Evolutionary conservation across 352 stramenopile species (phyloP), one percentile per base, ranked within the genome.

Genomic region (Phytopythium vexans): DNA sequence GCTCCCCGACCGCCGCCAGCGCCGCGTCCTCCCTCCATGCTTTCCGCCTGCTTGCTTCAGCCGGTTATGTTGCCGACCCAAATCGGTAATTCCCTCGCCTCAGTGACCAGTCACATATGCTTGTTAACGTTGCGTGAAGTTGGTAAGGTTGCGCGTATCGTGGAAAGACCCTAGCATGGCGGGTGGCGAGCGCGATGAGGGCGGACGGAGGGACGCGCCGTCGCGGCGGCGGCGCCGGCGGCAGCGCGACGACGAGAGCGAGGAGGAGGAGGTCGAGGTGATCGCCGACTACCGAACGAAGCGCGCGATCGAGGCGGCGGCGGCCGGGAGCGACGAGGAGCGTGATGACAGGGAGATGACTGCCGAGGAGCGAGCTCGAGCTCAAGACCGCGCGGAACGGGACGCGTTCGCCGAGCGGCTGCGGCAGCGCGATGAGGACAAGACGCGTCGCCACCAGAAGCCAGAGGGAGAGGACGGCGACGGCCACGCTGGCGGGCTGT

Each of bases 381-480:
- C 77, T 3, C 55, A 70, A 36, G 76, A 92, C 51, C 76, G 72
- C 31, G 72, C 84, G 27, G 88, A 95, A 53, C 81, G 84, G 8
- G 77, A 95, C 38, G 86, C 80, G 27, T 94, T 95, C 45, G 88
- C 87, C 8, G 79, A 95, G 57, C 77, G 81, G 0, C 41, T 96
- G 40, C 77, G 79, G 14, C 63, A 82, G 47, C 79, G 82, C 4
- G 89, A 97, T 46, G 81, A 95, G 10, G 80, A 86, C 8, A 72
- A 68, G 15, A 92, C 74, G 21, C 82, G 75, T 34, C 78, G 72
- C 10, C 73, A 73, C 37, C 86, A 87, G 40, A 80, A 79, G 37
- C 73, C 58, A 6, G 63, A 68, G 2, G 62, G 77, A 6, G 41
- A 63, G 9, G 70, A 77, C 1, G 72, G 58, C 3, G 56, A 39